Conservation (phyloP, 169 alveolate species). For the Cryptosporidium ubiquitum region DNA sequence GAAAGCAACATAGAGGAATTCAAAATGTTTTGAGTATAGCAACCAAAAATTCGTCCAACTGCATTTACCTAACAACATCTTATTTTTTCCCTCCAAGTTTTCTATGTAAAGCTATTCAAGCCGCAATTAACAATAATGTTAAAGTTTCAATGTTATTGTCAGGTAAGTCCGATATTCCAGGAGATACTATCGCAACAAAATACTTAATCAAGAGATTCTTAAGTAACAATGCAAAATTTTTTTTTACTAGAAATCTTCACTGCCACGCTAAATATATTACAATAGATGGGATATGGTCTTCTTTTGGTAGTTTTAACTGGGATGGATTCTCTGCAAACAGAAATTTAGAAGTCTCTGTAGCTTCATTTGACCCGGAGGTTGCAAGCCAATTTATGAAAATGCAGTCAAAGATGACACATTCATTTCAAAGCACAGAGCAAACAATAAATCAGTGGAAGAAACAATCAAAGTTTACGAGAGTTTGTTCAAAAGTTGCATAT, state of each 20-base stretch:
- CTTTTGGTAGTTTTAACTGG: conserved; percentile 74
- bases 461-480: neutral
- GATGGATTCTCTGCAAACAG: conserved; percentile 57
- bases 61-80: conserved; percentile 83
- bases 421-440: conserved; percentile 36
- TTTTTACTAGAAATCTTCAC: conserved; percentile 59
- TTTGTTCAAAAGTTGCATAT: conserved; percentile 34
- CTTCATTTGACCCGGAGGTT: conserved; percentile 59
- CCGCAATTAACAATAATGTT: conserved; percentile 79
- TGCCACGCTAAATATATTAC: conserved; percentile 72
- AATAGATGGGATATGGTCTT: conserved; percentile 72
- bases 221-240: conserved; percentile 29
- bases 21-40: conserved; percentile 66
- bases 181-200: conserved; percentile 84
- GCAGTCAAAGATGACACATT: conserved; percentile 43
- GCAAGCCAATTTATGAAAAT: conserved; percentile 25
- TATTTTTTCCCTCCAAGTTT: conserved; percentile 87
- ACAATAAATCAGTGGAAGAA: conserved; percentile 15
- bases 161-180: conserved; percentile 85
- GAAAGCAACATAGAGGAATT: conserved; percentile 31
- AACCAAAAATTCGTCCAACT: conserved; percentile 77
- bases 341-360: conserved; percentile 66
- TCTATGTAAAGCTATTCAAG: conserved; percentile 80
- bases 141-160: conserved; percentile 81
- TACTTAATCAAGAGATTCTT: conserved; percentile 80